Evolutionary conservation across 2,329 filamentous ascomycete species (phyloP).

Genomic region (Fusarium phyllophilum): DNA sequence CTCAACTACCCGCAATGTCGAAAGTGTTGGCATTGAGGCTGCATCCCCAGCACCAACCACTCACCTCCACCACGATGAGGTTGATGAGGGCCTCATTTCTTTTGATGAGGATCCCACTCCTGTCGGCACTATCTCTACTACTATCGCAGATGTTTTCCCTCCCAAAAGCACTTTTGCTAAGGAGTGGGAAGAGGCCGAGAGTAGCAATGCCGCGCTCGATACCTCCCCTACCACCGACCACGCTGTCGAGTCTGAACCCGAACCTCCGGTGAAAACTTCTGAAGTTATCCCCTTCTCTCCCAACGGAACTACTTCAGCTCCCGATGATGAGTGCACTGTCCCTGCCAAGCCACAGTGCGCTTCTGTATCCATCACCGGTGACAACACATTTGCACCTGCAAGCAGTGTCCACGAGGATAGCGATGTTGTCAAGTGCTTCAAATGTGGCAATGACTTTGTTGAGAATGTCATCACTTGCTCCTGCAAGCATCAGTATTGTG

Average conservation of each 20-base stretch:
- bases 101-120: background rate
- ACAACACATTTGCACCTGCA: background rate
- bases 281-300: no score
- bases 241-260: background rate
- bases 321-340: background rate
- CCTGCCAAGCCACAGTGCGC: background rate
- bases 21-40: no score
- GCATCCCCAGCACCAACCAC: no score
- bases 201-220: background rate
- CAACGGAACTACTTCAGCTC: no score
- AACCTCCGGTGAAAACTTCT: background rate
- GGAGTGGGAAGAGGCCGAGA: background rate
- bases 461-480: background rate
- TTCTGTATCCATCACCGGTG: background rate
- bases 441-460: background rate
- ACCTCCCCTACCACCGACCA: background rate
- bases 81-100: slow-evolving; percentile 2
- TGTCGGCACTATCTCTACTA: background rate
- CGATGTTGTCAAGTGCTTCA: background rate
- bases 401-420: background rate
- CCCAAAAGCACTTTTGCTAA: background rate
- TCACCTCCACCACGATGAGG: background rate
- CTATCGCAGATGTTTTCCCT: background rate
- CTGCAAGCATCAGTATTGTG: slow-evolving; percentile 14
- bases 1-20: background rate